phyloP scores from a whole-genome alignment of 768 basidiomycete genomes.

The Hypsizygus marmoreus region DNA sequence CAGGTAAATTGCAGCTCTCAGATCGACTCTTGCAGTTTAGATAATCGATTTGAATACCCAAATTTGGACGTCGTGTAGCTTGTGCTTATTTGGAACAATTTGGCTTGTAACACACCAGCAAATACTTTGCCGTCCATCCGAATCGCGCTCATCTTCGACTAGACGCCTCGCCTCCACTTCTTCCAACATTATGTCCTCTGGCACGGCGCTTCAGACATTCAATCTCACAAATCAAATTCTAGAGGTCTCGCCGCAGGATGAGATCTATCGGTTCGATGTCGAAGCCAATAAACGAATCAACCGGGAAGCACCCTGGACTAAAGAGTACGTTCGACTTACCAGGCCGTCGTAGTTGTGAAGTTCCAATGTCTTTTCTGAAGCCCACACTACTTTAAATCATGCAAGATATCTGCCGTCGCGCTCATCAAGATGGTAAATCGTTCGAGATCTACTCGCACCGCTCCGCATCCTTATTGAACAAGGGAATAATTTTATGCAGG shows the following conservation, averaged over 20 bases:
- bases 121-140: conserved; percentile 5
- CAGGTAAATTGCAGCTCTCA: too few species aligned
- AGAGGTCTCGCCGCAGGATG: conserved; percentile 73
- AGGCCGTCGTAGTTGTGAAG: conserved; percentile 4
- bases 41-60: background rate
- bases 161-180: background rate
- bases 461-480: background rate
- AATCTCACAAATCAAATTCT: conserved; percentile 69
- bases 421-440: conserved; percentile 86
- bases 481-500: conserved; percentile 47
- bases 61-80: too few species aligned
- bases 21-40: too few species aligned
- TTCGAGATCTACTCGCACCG: conserved; percentile 4
- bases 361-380: conserved; percentile 34
- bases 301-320: conserved; percentile 77
- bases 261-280: conserved; percentile 75
- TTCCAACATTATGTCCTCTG: conserved; percentile 34
- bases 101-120: background rate
- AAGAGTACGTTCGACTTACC: conserved; percentile 61
- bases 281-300: conserved; percentile 69
- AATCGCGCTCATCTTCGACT: too few species aligned
- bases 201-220: conserved; percentile 73
- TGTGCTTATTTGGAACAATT: too few species aligned
- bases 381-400: conserved; percentile 82
- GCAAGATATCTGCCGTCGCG: conserved; percentile 94